Base-by-base conservation (phyloP, 2,329 filamentous ascomycete genomes). In the Didymella lethalis region DNA sequence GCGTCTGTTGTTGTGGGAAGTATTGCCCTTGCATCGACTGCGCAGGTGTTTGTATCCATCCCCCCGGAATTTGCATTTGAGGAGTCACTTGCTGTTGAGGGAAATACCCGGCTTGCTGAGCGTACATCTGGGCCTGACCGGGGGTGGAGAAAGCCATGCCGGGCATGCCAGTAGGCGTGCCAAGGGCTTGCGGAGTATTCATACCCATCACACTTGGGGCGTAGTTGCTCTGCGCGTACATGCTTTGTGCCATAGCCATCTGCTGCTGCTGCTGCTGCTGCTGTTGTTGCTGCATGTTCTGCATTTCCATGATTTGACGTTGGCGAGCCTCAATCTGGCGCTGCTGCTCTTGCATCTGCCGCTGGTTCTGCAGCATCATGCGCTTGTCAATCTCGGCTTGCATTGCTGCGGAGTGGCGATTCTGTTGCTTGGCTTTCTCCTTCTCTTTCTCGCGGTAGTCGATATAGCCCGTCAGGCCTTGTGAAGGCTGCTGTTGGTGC, bases 381-480 rank as follows among this genome's bases (percentile, higher is more conserved):
- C 75, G 72, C 38, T 73, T 59, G 28, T 77, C 75, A 23, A 76
- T 74, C 45, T 77, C 74, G 23, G 72, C 66, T 61, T 76, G 74
- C 72, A 76, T 75, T 7, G 68, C 69, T 12, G 66, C 52, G 5
- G 72, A 72, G 20, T 69, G 67, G 11, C 72, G 70, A 48, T 71
- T 73, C 5, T 71, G 73, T 6, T 67, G 60, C 57, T 77, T 76
- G 3, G 71, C 72, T 11, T 68, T 68, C 10, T 68, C 71, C 50
- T 87, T 92, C 70, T 96, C 92, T 11, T 88, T 87, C 75, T 97
- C 91, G 14, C 93, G 86, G 2, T 87, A 85, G 61, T 92, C 90
- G 54, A 97, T 93, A 14, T 90, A 89, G 1, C 90, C 91, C 7
- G 96, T 87, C 1, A 97, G 81, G 0, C 86, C 85, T 31, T 84